Conservation (phyloP, 208 protist species). For the Trichomonas tenax region DNA sequence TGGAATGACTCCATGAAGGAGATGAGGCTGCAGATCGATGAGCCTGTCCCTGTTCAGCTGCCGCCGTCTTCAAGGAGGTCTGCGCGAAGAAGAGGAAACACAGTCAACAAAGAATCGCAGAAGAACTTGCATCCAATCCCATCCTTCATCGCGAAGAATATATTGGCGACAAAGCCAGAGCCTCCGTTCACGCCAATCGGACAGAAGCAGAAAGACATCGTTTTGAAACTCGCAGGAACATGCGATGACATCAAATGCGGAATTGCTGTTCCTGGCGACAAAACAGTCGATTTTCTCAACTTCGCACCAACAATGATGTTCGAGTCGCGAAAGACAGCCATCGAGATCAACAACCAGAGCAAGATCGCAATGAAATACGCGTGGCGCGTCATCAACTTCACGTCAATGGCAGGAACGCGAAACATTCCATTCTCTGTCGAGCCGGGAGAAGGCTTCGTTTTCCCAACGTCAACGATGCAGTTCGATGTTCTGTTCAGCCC, state of each 20-base stretch:
- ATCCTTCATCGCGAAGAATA: background rate
- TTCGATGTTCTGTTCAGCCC: conserved; percentile 64
- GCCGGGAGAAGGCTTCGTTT: conserved; percentile 51
- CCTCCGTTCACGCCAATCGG: background rate
- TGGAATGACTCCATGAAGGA: conserved; percentile 15
- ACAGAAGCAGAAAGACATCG: background rate
- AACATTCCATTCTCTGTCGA: conserved; percentile 52
- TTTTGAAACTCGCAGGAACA: conserved; percentile 20
- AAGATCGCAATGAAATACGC: conserved; percentile 54
- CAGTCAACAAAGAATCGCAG: background rate
- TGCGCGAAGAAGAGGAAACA: background rate
- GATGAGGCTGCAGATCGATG: background rate
- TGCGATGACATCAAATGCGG: conserved; percentile 31
- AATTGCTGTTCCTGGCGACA: conserved; percentile 1
- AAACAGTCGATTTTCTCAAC: conserved; percentile 32
- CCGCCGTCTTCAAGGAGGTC: background rate
- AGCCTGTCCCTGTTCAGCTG: background rate
- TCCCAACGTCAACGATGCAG: conserved; percentile 38
- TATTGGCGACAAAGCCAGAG: conserved; percentile 23
- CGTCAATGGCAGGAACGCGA: background rate
- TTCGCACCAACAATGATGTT: conserved; percentile 78
- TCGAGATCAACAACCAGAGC: conserved; percentile 66
- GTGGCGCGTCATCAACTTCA: conserved; percentile 33
- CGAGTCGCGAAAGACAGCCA: conserved; percentile 53
- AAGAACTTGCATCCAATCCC: background rate